Percentiles rank a stretch among this genome's conserved stretches.
Evolutionary conservation across 2,329 filamentous ascomycete genomes (phyloP).

Genomic region (Claviceps sp.): DNA sequence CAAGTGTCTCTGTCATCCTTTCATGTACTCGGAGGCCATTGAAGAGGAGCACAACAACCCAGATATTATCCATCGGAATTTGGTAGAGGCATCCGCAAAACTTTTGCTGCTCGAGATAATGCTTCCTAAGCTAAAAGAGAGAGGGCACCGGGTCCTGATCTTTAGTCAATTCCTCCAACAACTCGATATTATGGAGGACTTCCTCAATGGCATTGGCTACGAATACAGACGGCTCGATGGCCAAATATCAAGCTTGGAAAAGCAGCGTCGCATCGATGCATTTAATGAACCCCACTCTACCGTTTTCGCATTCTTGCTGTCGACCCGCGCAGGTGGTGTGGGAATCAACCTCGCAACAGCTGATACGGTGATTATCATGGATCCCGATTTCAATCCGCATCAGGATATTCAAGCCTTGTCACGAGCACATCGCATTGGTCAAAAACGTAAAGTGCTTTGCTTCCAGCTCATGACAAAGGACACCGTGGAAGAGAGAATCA

Average conservation of each 20-base stretch:
- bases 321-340: slow-evolving; percentile 87
- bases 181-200: slow-evolving; percentile 85
- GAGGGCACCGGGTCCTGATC: slow-evolving; percentile 81
- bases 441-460: slow-evolving; percentile 89
- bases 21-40: slow-evolving; percentile 81
- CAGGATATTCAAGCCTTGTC: slow-evolving; percentile 95
- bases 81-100: slow-evolving; percentile 86
- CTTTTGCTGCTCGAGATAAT: slow-evolving; percentile 72
- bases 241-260: slow-evolving; percentile 65
- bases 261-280: slow-evolving; percentile 86
- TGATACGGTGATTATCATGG: slow-evolving; percentile 94
- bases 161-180: slow-evolving; percentile 93
- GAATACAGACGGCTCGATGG: slow-evolving; percentile 75
- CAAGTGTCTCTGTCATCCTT: slow-evolving; percentile 91
- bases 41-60: slow-evolving; percentile 62
- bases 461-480: slow-evolving; percentile 87
- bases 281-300: slow-evolving; percentile 78
- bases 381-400: slow-evolving; percentile 95
- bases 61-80: slow-evolving; percentile 56
- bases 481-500: slow-evolving; percentile 87
- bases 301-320: slow-evolving; percentile 82
- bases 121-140: slow-evolving; percentile 72
- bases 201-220: slow-evolving; percentile 62
- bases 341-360: slow-evolving; percentile 96
- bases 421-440: slow-evolving; percentile 88